Conservation (phyloP, 2,329 filamentous ascomycete genomes). For the Fusarium humuli region DNA sequence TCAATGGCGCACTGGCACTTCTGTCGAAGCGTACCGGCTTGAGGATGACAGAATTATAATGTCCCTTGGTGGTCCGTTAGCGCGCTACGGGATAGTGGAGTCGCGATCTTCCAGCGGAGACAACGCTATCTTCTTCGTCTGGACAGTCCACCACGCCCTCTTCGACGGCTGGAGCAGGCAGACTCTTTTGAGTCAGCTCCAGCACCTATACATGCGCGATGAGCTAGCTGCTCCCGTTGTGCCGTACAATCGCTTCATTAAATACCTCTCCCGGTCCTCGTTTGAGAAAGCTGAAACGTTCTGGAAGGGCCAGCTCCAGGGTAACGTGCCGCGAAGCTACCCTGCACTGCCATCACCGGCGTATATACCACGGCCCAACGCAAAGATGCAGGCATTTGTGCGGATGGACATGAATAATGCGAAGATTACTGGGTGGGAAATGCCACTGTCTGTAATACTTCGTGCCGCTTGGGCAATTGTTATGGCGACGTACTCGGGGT, state of each 20-base stretch:
- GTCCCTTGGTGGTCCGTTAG: constrained; percentile 12
- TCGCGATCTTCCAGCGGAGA: background rate
- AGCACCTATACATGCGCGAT: constrained; percentile 6
- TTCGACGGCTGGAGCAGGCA: constrained; percentile 5
- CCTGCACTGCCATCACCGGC: constrained; percentile 4
- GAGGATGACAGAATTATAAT: constrained; percentile 8
- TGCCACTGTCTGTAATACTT: constrained; percentile 1
- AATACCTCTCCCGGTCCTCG: background rate
- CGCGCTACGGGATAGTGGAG: constrained; percentile 9
- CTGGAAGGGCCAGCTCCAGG: constrained; percentile 1
- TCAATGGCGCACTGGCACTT: constrained; percentile 8
- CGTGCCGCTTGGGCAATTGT: constrained; percentile 8
- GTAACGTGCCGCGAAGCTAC: constrained; percentile 1
- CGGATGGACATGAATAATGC: background rate
- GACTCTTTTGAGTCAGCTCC: constrained; percentile 5
- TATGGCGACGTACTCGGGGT: background rate
- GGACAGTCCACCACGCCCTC: constrained; percentile 9
- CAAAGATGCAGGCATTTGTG: constrained; percentile 1
- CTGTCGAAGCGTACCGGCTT: constrained; percentile 6
- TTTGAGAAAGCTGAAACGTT: background rate
- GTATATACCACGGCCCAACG: constrained; percentile 1
- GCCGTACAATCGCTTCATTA: constrained; percentile 3
- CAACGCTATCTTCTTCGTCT: constrained; percentile 1
- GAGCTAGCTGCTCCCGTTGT: background rate
- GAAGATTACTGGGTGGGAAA: background rate